Base-by-base conservation (phyloP, 148 eudicot species). In the Agrostemma githago region DNA sequence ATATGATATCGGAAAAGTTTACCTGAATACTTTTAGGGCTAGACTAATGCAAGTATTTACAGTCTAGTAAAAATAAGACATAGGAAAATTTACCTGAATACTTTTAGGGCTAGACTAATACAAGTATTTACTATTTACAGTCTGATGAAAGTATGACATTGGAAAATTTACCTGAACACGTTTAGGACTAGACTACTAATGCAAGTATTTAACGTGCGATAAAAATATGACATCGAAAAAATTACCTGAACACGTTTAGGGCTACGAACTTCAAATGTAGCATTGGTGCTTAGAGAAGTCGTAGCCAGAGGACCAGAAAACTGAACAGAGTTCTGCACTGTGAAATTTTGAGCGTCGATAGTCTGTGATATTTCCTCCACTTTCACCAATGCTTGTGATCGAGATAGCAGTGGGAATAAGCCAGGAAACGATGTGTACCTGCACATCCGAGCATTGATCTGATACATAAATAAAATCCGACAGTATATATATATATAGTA, bases 301-400 rank as follows among this genome's bases (percentile, higher is more conserved):
- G 92, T 88, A 72, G 98, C 82, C 66, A 86, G 74, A 54, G 94
- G 97, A 64, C 98, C 95, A 1, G 92, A 76, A 77, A 93, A 93
- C 77, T 74, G 79, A 54, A 93, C 88, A 62, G 87, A 88, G 83
- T 93, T 93, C 82, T 93, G 89, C 38, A 93, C 97, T 1, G 98
- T 85, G 69, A 93, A 88, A 73, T 79, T 88, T 68, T 84, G 81
- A 0, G 98, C 86, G 75, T 93, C 89, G 43, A 93, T 89, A 42
- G 88, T 89, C 86, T 93, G 97, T n/a, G 98, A 91, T 75, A 93
- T 89, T 83, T 93, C 95, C 62, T 93, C 97, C 66, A 93, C 84
- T 87, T 85, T 91, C 48, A 91, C 89, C 68, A 91, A 40, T 5
- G 88, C 85, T 57, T 83, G 80, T 57, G 86, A 74, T 38, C 82